phyloP scores from a whole-genome alignment of 805 yeast genomes.

The Suhomyces vadensis region DNA sequence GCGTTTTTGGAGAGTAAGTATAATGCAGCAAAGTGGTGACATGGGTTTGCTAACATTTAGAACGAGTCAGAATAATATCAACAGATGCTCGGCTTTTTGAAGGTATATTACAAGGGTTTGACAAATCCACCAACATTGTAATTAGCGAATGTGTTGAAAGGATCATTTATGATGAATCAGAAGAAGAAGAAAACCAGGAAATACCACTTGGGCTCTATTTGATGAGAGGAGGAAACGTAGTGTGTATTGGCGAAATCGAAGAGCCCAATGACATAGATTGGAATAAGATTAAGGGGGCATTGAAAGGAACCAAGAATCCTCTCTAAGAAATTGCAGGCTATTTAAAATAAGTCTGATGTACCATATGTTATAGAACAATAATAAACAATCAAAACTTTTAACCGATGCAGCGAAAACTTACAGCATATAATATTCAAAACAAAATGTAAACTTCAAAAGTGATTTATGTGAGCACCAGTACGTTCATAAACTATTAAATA shows the following conservation, averaged over 20 bases:
- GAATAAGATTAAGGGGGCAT: slow-evolving; percentile 33
- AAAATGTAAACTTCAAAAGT: no score
- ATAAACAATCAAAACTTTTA: background rate
- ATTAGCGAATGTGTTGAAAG: slow-evolving; percentile 54
- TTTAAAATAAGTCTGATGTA: background rate
- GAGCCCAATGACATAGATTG: slow-evolving; percentile 44
- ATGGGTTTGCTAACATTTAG: slow-evolving; percentile 29
- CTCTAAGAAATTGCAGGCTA: slow-evolving; percentile 18
- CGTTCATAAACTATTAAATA: no score
- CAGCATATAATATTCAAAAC: no score
- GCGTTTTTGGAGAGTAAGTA: slow-evolving; percentile 17
- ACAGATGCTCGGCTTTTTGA: slow-evolving; percentile 56
- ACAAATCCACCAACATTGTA: slow-evolving; percentile 62
- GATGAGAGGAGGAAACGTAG: slow-evolving; percentile 60
- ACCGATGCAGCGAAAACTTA: background rate
- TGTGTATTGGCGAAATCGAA: slow-evolving; percentile 56
- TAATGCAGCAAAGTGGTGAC: background rate
- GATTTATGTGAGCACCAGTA: no score
- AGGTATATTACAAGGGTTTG: slow-evolving; percentile 56
- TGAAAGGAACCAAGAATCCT: slow-evolving; percentile 44
- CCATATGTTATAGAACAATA: background rate
- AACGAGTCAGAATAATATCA: slow-evolving; percentile 55
- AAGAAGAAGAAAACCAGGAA: slow-evolving; percentile 39
- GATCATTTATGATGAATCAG: slow-evolving; percentile 43
- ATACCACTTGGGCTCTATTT: slow-evolving; percentile 49